Evolutionary conservation across 192 early-diverging fungal genomes (phyloP).

Genomic region (Thamnidium elegans): DNA sequence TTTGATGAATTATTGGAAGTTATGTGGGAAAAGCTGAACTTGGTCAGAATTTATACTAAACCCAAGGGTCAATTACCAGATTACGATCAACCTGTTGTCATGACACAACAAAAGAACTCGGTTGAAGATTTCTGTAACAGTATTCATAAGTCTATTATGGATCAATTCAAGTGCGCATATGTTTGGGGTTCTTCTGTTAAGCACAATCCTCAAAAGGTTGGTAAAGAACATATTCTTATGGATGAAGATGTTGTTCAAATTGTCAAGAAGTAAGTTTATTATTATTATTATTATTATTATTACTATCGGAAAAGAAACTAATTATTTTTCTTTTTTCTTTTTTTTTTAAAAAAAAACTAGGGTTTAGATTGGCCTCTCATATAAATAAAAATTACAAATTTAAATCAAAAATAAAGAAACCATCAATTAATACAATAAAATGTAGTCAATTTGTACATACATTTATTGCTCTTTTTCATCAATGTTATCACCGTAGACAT

Average conservation of each 20-base stretch:
- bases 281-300: neutral
- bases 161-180: slow-evolving; percentile 88
- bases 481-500: slow-evolving; percentile 56
- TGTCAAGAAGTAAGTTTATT: slow-evolving; percentile 52
- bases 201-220: slow-evolving; percentile 98
- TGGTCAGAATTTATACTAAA: slow-evolving; percentile 85
- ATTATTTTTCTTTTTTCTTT: neutral
- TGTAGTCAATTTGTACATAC: neutral
- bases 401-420: neutral
- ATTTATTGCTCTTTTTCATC: neutral
- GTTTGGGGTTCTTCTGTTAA: slow-evolving; percentile 97
- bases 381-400: too few relatives aligned
- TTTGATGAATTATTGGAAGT: slow-evolving; percentile 94
- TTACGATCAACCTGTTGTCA: slow-evolving; percentile 89
- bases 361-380: too few relatives aligned
- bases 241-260: slow-evolving; percentile 99
- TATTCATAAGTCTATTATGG: slow-evolving; percentile 92
- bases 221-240: slow-evolving; percentile 81
- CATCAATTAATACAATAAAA: neutral
- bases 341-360: neutral
- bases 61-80: slow-evolving; percentile 96
- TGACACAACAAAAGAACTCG: slow-evolving; percentile 62
- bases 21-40: slow-evolving; percentile 70
- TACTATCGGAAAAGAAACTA: neutral
- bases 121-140: slow-evolving; percentile 95